Conservation (phyloP, 371 early-diverging fungal species). For the Rhizopus delemar region DNA sequence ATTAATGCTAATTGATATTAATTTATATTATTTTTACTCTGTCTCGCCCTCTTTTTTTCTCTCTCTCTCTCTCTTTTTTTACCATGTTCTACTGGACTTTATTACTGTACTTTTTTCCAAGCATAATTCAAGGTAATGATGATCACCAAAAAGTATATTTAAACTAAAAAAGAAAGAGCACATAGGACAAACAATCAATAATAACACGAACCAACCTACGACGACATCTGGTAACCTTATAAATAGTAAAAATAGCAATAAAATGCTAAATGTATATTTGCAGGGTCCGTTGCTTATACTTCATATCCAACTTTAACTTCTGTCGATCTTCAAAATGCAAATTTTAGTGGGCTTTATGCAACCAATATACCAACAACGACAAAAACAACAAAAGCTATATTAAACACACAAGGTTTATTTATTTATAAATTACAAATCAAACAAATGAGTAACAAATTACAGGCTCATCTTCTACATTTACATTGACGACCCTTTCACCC, state of each 20-base stretch:
- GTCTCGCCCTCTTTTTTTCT: not conserved
- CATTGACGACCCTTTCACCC: not conserved
- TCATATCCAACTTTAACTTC: not conserved
- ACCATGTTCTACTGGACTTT: not conserved
- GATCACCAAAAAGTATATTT: no score
- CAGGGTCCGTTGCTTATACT: conserved; percentile 1
- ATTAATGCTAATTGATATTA: conserved; percentile 3
- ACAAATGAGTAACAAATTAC: not conserved
- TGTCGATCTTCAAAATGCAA: conserved; percentile 1
- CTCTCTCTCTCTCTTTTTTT: not conserved
- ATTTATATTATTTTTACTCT: not conserved
- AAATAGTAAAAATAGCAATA: not conserved
- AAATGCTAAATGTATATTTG: not conserved
- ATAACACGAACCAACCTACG: not conserved
- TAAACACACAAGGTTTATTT: not conserved
- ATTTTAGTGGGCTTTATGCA: conserved; percentile 2
- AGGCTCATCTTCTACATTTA: not conserved
- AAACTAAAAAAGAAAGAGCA: not conserved
- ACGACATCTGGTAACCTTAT: not conserved
- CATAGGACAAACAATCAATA: not conserved
- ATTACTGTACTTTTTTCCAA: not conserved
- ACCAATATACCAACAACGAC: not conserved
- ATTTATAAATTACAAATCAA: no score
- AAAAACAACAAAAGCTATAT: not conserved
- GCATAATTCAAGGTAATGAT: not conserved